A percentile compares a stretch with the other conserved stretches of the same genome.
Evolutionary conservation across 495 filamentous ascomycete genomes (phyloP).

Genomic region (Schizothecium vesticola): DNA sequence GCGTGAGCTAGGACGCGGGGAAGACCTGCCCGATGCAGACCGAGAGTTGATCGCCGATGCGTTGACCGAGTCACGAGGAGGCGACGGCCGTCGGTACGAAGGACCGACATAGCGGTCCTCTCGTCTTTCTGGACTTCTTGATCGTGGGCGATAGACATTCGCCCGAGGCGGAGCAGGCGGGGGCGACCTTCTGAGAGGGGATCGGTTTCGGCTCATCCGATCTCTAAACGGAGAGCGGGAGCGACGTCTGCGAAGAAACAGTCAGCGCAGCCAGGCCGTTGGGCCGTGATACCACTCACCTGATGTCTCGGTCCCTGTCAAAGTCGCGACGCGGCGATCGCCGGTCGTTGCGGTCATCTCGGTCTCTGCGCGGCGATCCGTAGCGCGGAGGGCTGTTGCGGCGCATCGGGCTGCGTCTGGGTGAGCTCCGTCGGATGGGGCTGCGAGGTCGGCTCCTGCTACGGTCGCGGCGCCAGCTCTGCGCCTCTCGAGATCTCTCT

Average conservation of each 20-base stretch:
- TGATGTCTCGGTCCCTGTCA: slow-evolving; percentile 19
- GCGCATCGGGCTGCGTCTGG: slow-evolving; percentile 32
- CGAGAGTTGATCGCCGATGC: slow-evolving; percentile 40
- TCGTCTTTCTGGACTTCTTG: slow-evolving; percentile 40
- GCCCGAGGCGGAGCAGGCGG: slow-evolving; percentile 28
- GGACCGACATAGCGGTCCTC: slow-evolving; percentile 37
- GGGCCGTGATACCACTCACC: slow-evolving; percentile 8
- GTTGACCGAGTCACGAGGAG: slow-evolving; percentile 39
- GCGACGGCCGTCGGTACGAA: slow-evolving; percentile 35
- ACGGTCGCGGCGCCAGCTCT: slow-evolving; percentile 30
- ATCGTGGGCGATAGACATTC: slow-evolving; percentile 38
- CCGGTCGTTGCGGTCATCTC: slow-evolving; percentile 24
- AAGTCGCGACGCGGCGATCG: slow-evolving; percentile 28
- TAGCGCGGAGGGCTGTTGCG: slow-evolving; percentile 30
- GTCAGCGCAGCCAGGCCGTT: slow-evolving; percentile 1
- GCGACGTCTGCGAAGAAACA: slow-evolving; percentile 30
- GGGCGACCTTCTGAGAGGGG: slow-evolving; percentile 35
- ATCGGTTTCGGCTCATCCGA: slow-evolving; percentile 32
- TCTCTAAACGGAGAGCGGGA: slow-evolving; percentile 47
- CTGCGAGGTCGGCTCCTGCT: slow-evolving; percentile 39
- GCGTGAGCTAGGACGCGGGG: slow-evolving; percentile 36
- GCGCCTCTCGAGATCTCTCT: slow-evolving; percentile 34
- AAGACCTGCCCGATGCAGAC: slow-evolving; percentile 38
- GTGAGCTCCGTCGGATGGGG: slow-evolving; percentile 34
- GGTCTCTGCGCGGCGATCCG: slow-evolving; percentile 36